Percentiles rank a stretch among this genome's conserved stretches.
Conservation (phyloP, 805 yeast species). For the Debaryomyces castellii region DNA sequence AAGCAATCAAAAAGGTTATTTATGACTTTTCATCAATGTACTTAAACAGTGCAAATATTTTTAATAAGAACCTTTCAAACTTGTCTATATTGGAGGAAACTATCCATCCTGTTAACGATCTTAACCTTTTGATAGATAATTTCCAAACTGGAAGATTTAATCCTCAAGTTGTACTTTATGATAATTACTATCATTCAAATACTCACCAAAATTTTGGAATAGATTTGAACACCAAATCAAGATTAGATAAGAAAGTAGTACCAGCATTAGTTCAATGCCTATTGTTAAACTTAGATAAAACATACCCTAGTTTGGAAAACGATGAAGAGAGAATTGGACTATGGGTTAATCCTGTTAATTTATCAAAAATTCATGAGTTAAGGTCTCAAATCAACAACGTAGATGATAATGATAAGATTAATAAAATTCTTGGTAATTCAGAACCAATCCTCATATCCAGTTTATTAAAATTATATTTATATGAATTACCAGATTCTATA, state of each 20-base stretch:
- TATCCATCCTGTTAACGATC: conserved; percentile 67
- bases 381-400: conserved; percentile 52
- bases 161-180: conserved; percentile 73
- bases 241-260: conserved; percentile 70
- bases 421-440: conserved; percentile 32
- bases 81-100: conserved; percentile 65
- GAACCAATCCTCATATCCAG: conserved; percentile 64
- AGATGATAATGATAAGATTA: conserved; percentile 27
- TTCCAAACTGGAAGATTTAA: conserved; percentile 72
- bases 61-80: conserved; percentile 61
- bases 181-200: conserved; percentile 73
- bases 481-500: conserved; percentile 79
- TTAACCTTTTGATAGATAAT: conserved; percentile 62
- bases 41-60: conserved; percentile 55
- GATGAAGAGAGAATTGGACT: conserved; percentile 66
- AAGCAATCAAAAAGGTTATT: conserved; percentile 73
- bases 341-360: conserved; percentile 69
- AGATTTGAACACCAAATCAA: conserved; percentile 66
- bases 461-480: conserved; percentile 66
- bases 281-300: conserved; percentile 63
- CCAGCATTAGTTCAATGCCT: conserved; percentile 66
- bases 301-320: conserved; percentile 66
- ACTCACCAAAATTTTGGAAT: conserved; percentile 76
- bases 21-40: conserved; percentile 69
- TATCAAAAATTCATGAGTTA: conserved; percentile 59